Evolutionary conservation across 768 basidiomycete genomes (phyloP).

Genomic region (Suillus luteus): DNA sequence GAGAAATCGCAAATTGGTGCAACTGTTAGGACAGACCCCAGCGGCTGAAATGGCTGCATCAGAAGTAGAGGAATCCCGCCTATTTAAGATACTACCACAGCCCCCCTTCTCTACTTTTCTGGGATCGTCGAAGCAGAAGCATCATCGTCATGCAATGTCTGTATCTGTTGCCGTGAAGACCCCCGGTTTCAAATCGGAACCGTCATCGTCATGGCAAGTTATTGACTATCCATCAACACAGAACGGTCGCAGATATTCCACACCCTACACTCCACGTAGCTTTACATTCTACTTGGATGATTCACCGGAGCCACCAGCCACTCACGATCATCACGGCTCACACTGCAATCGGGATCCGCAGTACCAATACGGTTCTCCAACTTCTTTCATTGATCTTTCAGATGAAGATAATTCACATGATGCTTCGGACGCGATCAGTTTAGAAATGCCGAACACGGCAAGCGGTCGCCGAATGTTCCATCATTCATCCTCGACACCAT

Average conservation of each 20-base stretch:
- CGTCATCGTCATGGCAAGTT: slow-evolving; percentile 37
- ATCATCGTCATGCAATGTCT: slow-evolving; percentile 35
- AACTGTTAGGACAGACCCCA: slow-evolving; percentile 74
- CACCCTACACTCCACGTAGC: slow-evolving; percentile 52
- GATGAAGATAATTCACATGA: slow-evolving; percentile 52
- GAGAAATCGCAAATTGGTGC: slow-evolving; percentile 77
- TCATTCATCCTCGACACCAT: slow-evolving; percentile 44
- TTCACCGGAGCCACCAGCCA: slow-evolving; percentile 7
- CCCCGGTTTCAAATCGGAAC: slow-evolving; percentile 24
- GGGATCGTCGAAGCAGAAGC: slow-evolving; percentile 27
- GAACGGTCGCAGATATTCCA: slow-evolving; percentile 52
- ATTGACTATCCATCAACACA: slow-evolving; percentile 32
- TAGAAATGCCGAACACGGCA: slow-evolving; percentile 34
- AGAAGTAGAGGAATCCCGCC: slow-evolving; percentile 28
- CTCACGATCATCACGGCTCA: slow-evolving; percentile 12
- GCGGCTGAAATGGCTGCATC: slow-evolving; percentile 39
- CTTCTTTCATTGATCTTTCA: slow-evolving; percentile 64
- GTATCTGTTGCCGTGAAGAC: slow-evolving; percentile 28
- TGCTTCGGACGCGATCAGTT: slow-evolving; percentile 31
- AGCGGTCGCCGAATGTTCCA: slow-evolving; percentile 24
- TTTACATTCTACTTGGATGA: slow-evolving; percentile 32
- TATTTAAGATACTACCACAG: slow-evolving; percentile 25
- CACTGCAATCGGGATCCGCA: slow-evolving; percentile 18
- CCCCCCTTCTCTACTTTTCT: slow-evolving; percentile 31
- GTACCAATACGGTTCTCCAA: slow-evolving; percentile 31